Base-by-base conservation (phyloP, 140 eudicot genomes). In the Ambrosia hybrid region DNA sequence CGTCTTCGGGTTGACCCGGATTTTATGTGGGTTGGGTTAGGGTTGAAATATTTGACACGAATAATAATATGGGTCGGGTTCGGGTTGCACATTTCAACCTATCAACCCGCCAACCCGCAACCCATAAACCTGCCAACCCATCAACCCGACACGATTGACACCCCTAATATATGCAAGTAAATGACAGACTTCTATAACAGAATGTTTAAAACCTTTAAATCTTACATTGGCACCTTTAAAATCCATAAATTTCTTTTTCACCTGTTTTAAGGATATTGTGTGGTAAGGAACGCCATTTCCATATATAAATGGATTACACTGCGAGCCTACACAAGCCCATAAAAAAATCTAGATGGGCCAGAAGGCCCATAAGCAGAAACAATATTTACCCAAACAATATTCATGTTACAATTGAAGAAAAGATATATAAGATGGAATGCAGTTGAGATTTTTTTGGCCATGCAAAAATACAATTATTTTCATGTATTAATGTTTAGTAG, bases 181-280 rank as follows among this genome's bases (percentile, higher is more conserved):
- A 60, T 12, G 16, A 33, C 16, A 30, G 2, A n/a, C 26, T 62
- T 34, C 2, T 34, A 62, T 37, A 30, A 1, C 34, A 30, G 34
- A 30, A 30, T 30, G 34, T 30, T 30, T 30, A 30, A 30, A 30
- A 30, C 34, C 34, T 1, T 30, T 43, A 43, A 9, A 7, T 7
- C 9, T 9, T 8, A n/a, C 11, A 13, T 5, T 36, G 13, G 51
- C 39, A 13, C 68, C 51, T 36, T 3, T 2, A 36, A 6, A 57
- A 81, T 60, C 64, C 84, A 86, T 65, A 82, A 73, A 30, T 80
- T 76, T 78, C 78, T 69, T 48, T 59, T 61, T 73, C 37, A 26
- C 96, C 87, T 1, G 34, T 30, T 30, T 30, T 30, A 30, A 30
- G 34, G 4, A 8, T 12, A 49, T 12, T 17, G 48, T 26, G n/a